These are phyloP conservation scores for Aspergillus cavernicola DNA, from an alignment of 495 filamentous ascomycete genomes.

Conservation along the genomic window DNA sequence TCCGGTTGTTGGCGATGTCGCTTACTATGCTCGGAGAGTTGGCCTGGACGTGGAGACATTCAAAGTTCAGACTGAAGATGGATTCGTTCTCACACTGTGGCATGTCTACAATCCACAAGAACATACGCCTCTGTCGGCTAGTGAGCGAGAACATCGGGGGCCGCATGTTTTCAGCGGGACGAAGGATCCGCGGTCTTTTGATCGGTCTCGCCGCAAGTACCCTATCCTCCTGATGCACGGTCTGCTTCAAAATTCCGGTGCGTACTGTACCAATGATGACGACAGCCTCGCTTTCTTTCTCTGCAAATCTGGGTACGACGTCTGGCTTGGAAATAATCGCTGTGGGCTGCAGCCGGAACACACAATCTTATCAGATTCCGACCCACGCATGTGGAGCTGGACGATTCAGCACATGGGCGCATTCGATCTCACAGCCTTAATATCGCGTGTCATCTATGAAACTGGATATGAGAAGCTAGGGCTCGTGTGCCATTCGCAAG, in stretches of 20 bases:
- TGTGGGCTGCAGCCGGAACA: slow-evolving; percentile 83
- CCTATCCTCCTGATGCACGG: slow-evolving; percentile 89
- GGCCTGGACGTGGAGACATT: slow-evolving; percentile 83
- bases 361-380: slow-evolving; percentile 60
- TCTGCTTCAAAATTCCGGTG: slow-evolving; percentile 79
- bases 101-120: slow-evolving; percentile 86
- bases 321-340: slow-evolving; percentile 94
- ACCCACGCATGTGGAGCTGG: slow-evolving; percentile 97
- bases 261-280: slow-evolving; percentile 89
- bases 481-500: slow-evolving; percentile 85
- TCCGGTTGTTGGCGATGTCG: slow-evolving; percentile 69
- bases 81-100: slow-evolving; percentile 84
- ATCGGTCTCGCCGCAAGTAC: slow-evolving; percentile 58
- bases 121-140: slow-evolving; percentile 47
- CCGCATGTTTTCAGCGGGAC: slow-evolving; percentile 30
- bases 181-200: slow-evolving; percentile 9
- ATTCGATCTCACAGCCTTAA: slow-evolving; percentile 84
- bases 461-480: slow-evolving; percentile 83
- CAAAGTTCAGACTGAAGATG: slow-evolving; percentile 89
- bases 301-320: slow-evolving; percentile 89
- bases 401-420: slow-evolving; percentile 93
- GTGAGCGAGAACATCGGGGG: slow-evolving; percentile 31
- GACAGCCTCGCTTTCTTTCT: slow-evolving; percentile 88
- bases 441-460: slow-evolving; percentile 75
- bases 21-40: slow-evolving; percentile 84